phyloP scores from a whole-genome alignment of 345 rosid species.

The Abelmoschus esculentus region DNA sequence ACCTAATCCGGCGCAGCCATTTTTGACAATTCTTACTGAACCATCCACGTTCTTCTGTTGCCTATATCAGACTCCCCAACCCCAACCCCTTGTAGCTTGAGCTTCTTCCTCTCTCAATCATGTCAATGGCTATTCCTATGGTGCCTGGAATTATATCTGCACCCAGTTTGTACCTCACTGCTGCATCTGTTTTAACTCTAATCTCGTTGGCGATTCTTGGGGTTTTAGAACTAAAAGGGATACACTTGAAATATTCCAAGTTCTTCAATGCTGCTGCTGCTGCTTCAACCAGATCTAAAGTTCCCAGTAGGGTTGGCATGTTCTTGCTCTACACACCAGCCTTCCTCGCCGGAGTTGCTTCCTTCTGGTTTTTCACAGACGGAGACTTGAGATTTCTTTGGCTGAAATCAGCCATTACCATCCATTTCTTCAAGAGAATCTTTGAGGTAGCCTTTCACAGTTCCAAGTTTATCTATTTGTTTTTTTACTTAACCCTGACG shows the following conservation, averaged over 20 bases:
- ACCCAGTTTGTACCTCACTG: constrained; percentile 24
- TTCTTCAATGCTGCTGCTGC: constrained; percentile 23
- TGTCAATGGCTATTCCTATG: constrained; percentile 2
- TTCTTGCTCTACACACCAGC: constrained; percentile 49
- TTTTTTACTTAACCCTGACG: too few species aligned
- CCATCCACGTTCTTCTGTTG: too few species aligned
- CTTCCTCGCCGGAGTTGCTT: constrained; percentile 39
- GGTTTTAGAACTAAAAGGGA: constrained; percentile 44
- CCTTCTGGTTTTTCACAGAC: constrained; percentile 40
- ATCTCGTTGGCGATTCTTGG: constrained; percentile 26
- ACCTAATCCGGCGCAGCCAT: too few species aligned
- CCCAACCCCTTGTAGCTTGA: neutral
- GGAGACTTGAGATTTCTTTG: constrained; percentile 40
- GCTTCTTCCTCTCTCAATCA: neutral
- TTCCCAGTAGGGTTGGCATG: constrained; percentile 60
- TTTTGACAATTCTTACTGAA: too few species aligned
- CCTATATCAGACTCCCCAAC: neutral
- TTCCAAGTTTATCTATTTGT: too few species aligned
- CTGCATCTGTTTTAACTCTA: constrained; percentile 27
- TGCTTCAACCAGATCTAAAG: neutral
- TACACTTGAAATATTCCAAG: constrained; percentile 52
- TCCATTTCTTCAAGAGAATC: constrained; percentile 70
- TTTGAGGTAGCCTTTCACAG: constrained; percentile 30
- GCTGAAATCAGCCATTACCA: constrained; percentile 40
- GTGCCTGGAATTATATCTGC: constrained; percentile 23